Evolutionary conservation across 352 stramenopile genomes (phyloP).

Genomic region (Saprolegnia parasitica): DNA sequence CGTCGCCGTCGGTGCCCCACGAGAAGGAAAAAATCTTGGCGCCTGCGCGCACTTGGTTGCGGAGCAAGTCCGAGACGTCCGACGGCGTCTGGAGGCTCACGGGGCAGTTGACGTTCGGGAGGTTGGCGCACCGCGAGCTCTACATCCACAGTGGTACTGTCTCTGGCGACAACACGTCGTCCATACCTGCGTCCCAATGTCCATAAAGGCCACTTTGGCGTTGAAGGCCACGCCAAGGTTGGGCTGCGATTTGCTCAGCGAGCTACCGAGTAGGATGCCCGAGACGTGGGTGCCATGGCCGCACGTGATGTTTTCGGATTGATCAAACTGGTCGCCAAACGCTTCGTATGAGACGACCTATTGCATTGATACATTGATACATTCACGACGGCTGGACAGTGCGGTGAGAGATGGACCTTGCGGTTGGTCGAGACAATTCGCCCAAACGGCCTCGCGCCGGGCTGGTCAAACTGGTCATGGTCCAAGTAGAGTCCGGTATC

Average conservation of each 20-base stretch:
- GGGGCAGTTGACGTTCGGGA: conserved; percentile 38
- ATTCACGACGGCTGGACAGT: neutral
- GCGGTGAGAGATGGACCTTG: conserved; percentile 16
- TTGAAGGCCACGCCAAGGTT: conserved; percentile 68
- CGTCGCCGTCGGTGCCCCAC: conserved; percentile 68
- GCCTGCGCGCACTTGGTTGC: conserved; percentile 62
- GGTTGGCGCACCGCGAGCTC: conserved; percentile 41
- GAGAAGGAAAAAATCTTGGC: conserved; percentile 82
- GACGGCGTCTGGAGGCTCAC: conserved; percentile 58
- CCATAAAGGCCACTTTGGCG: conserved; percentile 88
- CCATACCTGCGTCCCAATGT: conserved; percentile 61
- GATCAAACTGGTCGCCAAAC: conserved; percentile 59
- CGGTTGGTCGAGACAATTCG: conserved; percentile 5
- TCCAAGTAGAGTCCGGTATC: conserved; percentile 77
- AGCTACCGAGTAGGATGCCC: conserved; percentile 72
- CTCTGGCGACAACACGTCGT: neutral
- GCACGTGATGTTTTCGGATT: conserved; percentile 60
- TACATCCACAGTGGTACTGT: neutral
- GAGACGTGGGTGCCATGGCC: conserved; percentile 87
- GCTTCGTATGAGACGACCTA: conserved; percentile 80
- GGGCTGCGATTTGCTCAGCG: conserved; percentile 47
- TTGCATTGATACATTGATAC: neutral
- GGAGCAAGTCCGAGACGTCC: conserved; percentile 54
- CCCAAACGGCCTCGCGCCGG: conserved; percentile 7
- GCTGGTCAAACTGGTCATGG: conserved; percentile 79